phyloP scores from a whole-genome alignment of 768 basidiomycete genomes.

The Psilocybe sp. region DNA sequence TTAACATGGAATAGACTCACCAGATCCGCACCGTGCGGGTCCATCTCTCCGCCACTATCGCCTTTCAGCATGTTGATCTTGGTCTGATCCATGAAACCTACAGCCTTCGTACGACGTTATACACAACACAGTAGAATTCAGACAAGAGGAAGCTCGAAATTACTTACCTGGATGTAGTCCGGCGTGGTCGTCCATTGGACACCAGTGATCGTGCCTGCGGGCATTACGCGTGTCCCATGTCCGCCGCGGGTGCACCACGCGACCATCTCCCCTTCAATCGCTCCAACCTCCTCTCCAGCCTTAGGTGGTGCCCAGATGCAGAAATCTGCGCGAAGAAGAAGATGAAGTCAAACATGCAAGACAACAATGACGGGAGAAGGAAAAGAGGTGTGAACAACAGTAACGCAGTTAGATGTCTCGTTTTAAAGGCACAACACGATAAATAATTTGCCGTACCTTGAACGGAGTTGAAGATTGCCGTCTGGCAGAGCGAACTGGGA shows the following conservation, averaged over 20 bases:
- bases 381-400: slow-evolving; percentile 29
- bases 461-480: slow-evolving; percentile 49
- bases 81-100: slow-evolving; percentile 64
- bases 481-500: slow-evolving; percentile 59
- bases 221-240: slow-evolving; percentile 71
- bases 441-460: slow-evolving; percentile 25
- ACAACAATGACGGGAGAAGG: background rate
- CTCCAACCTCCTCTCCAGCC: slow-evolving; percentile 55
- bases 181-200: slow-evolving; percentile 56
- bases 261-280: slow-evolving; percentile 69
- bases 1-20: slow-evolving; percentile 14
- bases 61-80: slow-evolving; percentile 44
- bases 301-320: slow-evolving; percentile 61
- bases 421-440: no score
- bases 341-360: background rate
- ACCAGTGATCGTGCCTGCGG: slow-evolving; percentile 56
- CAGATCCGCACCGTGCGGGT: slow-evolving; percentile 71
- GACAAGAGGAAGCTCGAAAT: no score
- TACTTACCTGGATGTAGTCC: slow-evolving; percentile 55
- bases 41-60: slow-evolving; percentile 77
- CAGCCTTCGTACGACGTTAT: slow-evolving; percentile 6
- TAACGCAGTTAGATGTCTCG: no score
- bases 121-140: no score
- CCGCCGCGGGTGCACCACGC: slow-evolving; percentile 76
- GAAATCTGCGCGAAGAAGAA: slow-evolving; percentile 40